phyloP scores from a whole-genome alignment of 768 basidiomycete species.

The Rhizopogon vesiculosus region DNA sequence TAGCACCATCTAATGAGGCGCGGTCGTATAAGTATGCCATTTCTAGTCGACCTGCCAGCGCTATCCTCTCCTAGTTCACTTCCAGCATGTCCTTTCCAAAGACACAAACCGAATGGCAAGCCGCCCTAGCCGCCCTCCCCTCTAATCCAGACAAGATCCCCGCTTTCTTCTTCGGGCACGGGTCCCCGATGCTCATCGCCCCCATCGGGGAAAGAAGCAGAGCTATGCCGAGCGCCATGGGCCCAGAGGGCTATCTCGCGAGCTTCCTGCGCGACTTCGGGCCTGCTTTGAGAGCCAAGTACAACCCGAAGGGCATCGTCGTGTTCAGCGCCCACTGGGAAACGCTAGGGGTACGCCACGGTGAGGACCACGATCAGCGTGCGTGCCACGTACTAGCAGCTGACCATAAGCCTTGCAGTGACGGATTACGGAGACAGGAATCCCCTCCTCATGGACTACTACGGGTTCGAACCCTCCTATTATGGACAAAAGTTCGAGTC shows the following conservation, averaged over 20 bases:
- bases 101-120: constrained; percentile 42
- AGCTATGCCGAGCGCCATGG: constrained; percentile 23
- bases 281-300: constrained; percentile 58
- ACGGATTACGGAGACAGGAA: constrained; percentile 77
- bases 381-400: not conserved
- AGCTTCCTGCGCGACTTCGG: constrained; percentile 65
- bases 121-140: constrained; percentile 52
- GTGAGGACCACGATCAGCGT: constrained; percentile 26
- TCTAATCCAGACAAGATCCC: constrained; percentile 59
- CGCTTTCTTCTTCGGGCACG: constrained; percentile 73
- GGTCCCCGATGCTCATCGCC: constrained; percentile 44
- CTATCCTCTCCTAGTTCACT: not conserved
- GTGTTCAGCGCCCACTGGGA: constrained; percentile 88
- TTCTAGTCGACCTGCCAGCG: not conserved
- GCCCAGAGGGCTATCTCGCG: constrained; percentile 50
- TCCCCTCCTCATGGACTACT: constrained; percentile 73
- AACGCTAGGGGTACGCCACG: constrained; percentile 50
- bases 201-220: too few relatives aligned
- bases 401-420: constrained; percentile 35
- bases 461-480: constrained; percentile 53
- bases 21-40: too few relatives aligned
- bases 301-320: constrained; percentile 72
- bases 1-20: too few relatives aligned
- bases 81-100: constrained; percentile 19
- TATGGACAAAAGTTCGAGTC: constrained; percentile 69